Conservation (phyloP, 2,329 filamentous ascomycete species). For the Fusarium chlamydosporum region DNA sequence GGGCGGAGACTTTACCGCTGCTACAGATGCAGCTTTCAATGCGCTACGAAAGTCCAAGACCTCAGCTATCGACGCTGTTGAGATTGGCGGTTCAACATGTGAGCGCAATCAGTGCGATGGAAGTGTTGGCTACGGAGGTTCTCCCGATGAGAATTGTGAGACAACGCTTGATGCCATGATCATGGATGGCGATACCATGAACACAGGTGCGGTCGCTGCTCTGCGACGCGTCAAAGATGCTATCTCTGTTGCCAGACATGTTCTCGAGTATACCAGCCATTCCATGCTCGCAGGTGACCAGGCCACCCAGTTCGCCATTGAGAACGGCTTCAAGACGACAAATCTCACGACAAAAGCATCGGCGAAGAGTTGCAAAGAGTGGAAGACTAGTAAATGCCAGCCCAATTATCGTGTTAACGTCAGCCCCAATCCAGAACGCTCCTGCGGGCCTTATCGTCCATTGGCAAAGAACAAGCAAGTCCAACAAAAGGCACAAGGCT, state of each 20-base stretch:
- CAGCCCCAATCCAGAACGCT: slow-evolving; percentile 57
- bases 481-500: slow-evolving; percentile 42
- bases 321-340: slow-evolving; percentile 65
- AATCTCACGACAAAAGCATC: slow-evolving; percentile 61
- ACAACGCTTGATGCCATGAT: slow-evolving; percentile 72
- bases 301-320: slow-evolving; percentile 66
- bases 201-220: slow-evolving; percentile 66
- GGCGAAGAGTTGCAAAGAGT: slow-evolving; percentile 57
- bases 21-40: slow-evolving; percentile 65
- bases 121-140: slow-evolving; percentile 68
- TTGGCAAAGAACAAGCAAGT: slow-evolving; percentile 9
- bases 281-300: slow-evolving; percentile 67
- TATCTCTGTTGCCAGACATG: slow-evolving; percentile 64
- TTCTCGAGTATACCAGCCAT: slow-evolving; percentile 67
- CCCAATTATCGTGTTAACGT: slow-evolving; percentile 67
- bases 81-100: slow-evolving; percentile 66
- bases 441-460: slow-evolving; percentile 65
- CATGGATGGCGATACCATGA: slow-evolving; percentile 69
- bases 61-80: slow-evolving; percentile 65
- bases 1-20: slow-evolving; percentile 65
- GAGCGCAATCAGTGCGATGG: slow-evolving; percentile 68
- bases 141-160: slow-evolving; percentile 69
- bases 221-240: slow-evolving; percentile 65
- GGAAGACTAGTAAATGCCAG: slow-evolving; percentile 62
- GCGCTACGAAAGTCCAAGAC: slow-evolving; percentile 52